phyloP scores from a whole-genome alignment of 75 land plant species.

The Selaginella moellendorffii region DNA sequence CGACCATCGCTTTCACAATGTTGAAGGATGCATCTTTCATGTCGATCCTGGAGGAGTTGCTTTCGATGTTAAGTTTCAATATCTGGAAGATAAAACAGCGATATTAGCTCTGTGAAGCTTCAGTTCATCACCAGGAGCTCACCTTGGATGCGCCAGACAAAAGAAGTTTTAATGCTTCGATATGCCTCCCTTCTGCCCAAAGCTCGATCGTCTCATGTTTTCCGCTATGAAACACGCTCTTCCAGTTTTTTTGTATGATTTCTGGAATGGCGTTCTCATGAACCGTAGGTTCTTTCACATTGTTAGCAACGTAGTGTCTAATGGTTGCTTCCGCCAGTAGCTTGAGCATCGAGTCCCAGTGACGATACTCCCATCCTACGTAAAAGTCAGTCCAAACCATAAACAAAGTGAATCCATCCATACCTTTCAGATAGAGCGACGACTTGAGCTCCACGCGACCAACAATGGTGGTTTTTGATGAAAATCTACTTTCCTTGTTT shows the following conservation, averaged over 20 bases:
- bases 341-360: conserved; percentile 28
- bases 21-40: conserved; percentile 30
- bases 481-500: conserved; percentile 25
- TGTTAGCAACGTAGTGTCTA: conserved; percentile 4
- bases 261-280: not conserved
- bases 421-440: conserved; percentile 24
- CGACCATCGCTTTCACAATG: conserved; percentile 19
- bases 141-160: conserved; percentile 27
- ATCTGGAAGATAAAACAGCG: conserved; percentile 15
- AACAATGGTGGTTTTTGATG: conserved; percentile 28
- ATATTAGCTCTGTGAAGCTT: too few relatives aligned
- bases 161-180: conserved; percentile 17
- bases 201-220: conserved; percentile 21
- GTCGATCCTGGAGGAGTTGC: conserved; percentile 16
- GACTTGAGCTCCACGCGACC: conserved; percentile 30
- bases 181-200: conserved; percentile 24
- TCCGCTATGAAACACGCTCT: conserved; percentile 22
- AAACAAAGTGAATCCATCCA: too few relatives aligned
- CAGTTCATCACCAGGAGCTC: not conserved
- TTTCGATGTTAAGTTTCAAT: conserved; percentile 26
- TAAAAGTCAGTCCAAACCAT: too few relatives aligned
- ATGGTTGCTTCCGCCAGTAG: conserved; percentile 20
- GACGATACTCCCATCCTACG: conserved; percentile 40
- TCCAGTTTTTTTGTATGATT: conserved; percentile 19
- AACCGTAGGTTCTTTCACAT: conserved; percentile 6